Conservation (phyloP, 2,329 filamentous ascomycete species). For the Bipolaris oryzae region DNA sequence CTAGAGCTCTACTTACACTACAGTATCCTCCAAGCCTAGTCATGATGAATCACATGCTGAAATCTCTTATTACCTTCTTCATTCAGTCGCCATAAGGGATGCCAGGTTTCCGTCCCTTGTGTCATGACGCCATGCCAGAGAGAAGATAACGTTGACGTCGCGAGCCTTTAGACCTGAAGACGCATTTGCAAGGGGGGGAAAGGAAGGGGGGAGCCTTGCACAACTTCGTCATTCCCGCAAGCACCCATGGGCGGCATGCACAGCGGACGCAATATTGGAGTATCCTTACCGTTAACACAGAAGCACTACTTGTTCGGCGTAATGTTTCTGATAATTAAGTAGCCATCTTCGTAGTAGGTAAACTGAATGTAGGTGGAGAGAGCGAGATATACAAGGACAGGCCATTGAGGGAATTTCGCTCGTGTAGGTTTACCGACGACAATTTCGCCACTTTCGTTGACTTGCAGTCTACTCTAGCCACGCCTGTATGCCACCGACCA, state of each 20-base stretch:
- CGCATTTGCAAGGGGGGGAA: not conserved
- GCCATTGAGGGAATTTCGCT: too few relatives aligned
- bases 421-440: too few relatives aligned
- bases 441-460: not conserved
- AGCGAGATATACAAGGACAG: too few relatives aligned
- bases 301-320: not conserved
- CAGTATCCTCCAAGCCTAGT: not conserved
- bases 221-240: not conserved
- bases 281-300: not conserved
- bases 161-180: not conserved
- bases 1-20: not conserved
- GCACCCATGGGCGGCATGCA: not conserved
- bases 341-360: not conserved
- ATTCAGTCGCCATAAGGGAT: not conserved
- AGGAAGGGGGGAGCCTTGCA: not conserved
- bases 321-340: not conserved
- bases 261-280: not conserved
- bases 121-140: not conserved
- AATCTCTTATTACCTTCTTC: not conserved
- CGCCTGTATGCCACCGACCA: slow-evolving; percentile 44
- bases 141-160: too few relatives aligned
- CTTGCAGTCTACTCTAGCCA: slow-evolving; percentile 28
- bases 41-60: not conserved
- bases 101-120: not conserved
- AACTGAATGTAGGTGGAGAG: too few relatives aligned